Evolutionary conservation across 2,329 filamentous ascomycete genomes (phyloP).

Genomic region (Cladosporium sp.): DNA sequence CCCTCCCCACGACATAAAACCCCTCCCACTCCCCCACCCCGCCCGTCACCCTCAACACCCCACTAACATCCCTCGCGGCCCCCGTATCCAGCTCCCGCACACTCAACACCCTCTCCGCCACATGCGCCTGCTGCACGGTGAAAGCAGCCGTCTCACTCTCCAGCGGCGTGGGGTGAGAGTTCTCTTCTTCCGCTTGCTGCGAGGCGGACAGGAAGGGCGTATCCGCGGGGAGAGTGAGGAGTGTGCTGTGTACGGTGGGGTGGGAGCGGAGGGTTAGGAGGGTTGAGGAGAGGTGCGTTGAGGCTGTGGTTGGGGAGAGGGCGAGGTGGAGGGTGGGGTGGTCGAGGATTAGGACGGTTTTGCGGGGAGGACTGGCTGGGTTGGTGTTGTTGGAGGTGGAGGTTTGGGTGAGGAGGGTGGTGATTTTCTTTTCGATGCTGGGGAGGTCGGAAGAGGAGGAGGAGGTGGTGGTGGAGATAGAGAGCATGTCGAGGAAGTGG

Average conservation of each 20-base stretch:
- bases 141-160: constrained; percentile 71
- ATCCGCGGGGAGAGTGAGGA: constrained; percentile 70
- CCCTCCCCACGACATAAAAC: constrained; percentile 74
- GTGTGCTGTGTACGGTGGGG: constrained; percentile 59
- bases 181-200: constrained; percentile 32
- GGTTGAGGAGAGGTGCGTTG: constrained; percentile 28
- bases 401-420: constrained; percentile 10
- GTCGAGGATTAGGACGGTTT: constrained; percentile 43
- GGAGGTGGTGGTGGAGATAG: constrained; percentile 33
- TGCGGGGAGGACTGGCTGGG: too few species aligned
- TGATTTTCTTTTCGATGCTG: constrained; percentile 11
- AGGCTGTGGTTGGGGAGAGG: constrained; percentile 20
- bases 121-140: constrained; percentile 67
- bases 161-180: constrained; percentile 52
- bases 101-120: constrained; percentile 66
- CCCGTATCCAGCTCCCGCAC: constrained; percentile 79
- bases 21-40: constrained; percentile 59
- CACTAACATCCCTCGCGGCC: constrained; percentile 84
- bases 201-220: constrained; percentile 58
- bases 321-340: constrained; percentile 41
- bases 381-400: neutral
- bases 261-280: constrained; percentile 27
- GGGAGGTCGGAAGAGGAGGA: neutral
- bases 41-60: constrained; percentile 72
- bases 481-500: constrained; percentile 63